A percentile compares a stretch with the other conserved stretches of the same genome.
Conservation (phyloP, 306 rosid genomes). For the Aeschynomene evenia region DNA sequence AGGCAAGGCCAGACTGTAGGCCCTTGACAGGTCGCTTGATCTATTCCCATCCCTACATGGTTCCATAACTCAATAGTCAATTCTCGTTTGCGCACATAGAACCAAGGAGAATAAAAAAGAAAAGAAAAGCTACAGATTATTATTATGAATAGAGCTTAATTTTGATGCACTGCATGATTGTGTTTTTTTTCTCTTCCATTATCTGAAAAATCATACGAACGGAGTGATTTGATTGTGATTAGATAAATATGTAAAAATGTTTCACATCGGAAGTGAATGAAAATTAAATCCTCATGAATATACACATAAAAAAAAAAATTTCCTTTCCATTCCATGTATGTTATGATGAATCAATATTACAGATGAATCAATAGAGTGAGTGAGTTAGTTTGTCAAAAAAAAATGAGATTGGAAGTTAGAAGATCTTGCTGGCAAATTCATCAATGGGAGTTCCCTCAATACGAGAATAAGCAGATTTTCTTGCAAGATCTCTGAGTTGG, state of each 20-base stretch:
- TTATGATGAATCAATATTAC: background rate
- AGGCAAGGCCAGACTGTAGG: too few species aligned
- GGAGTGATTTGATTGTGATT: too few species aligned
- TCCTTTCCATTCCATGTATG: background rate
- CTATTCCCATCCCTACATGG: background rate
- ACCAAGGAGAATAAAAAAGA: background rate
- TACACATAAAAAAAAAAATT: background rate
- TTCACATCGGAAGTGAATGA: too few species aligned
- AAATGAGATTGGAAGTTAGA: constrained; percentile 14
- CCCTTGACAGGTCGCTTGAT: too few species aligned
- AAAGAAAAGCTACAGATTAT: too few species aligned
- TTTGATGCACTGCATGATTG: too few species aligned
- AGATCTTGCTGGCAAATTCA: constrained; percentile 76
- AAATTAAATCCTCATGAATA: too few species aligned
- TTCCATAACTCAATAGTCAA: background rate
- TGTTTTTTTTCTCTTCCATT: too few species aligned
- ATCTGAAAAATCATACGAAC: too few species aligned
- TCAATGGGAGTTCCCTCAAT: constrained; percentile 45
- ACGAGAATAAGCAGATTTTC: constrained; percentile 60
- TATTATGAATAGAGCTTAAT: too few species aligned
- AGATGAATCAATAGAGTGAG: background rate
- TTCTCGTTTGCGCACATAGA: background rate
- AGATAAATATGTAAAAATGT: too few species aligned
- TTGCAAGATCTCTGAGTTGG: constrained; percentile 58
- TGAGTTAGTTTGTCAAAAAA: background rate